Evolutionary conservation across 2,329 filamentous ascomycete genomes (phyloP).

Genomic region (Diaporthe sp.): DNA sequence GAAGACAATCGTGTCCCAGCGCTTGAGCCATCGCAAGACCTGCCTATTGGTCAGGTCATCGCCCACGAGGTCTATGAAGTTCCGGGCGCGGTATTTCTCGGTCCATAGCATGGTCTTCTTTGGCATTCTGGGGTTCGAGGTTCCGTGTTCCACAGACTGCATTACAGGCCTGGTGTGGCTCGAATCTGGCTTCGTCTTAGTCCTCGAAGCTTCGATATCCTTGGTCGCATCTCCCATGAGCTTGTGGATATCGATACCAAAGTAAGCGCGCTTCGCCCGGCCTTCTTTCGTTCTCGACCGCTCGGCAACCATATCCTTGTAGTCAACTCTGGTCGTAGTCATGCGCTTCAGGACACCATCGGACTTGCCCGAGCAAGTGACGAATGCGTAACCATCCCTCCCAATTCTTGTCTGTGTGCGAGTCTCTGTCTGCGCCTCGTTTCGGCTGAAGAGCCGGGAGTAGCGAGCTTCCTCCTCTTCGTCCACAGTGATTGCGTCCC

Average conservation of each 20-base stretch:
- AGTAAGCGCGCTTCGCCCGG: constrained; percentile 80
- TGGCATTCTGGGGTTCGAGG: constrained; percentile 48
- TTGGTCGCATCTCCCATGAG: constrained; percentile 78
- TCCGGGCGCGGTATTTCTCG: constrained; percentile 93
- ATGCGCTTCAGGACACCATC: constrained; percentile 67
- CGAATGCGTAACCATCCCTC: constrained; percentile 51
- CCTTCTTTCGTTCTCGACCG: constrained; percentile 75
- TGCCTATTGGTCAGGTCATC: constrained; percentile 93
- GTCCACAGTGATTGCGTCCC: background rate
- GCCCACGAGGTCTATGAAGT: constrained; percentile 92
- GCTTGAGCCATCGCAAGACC: constrained; percentile 92
- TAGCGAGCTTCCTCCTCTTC: constrained; percentile 35
- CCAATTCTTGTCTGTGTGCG: constrained; percentile 37
- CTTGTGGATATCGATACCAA: constrained; percentile 90
- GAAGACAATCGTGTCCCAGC: constrained; percentile 94
- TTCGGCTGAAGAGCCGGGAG: constrained; percentile 38
- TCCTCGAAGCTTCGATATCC: constrained; percentile 57
- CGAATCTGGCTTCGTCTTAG: constrained; percentile 41
- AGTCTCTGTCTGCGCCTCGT: constrained; percentile 37
- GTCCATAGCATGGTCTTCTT: constrained; percentile 82
- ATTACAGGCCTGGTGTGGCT: constrained; percentile 47
- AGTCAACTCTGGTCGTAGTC: constrained; percentile 59
- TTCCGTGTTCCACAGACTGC: constrained; percentile 54
- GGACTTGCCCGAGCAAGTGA: constrained; percentile 67
- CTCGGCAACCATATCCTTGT: constrained; percentile 74